Evolutionary conservation across 2,329 filamentous ascomycete genomes (phyloP).

Genomic region (Penicillium sp.): DNA sequence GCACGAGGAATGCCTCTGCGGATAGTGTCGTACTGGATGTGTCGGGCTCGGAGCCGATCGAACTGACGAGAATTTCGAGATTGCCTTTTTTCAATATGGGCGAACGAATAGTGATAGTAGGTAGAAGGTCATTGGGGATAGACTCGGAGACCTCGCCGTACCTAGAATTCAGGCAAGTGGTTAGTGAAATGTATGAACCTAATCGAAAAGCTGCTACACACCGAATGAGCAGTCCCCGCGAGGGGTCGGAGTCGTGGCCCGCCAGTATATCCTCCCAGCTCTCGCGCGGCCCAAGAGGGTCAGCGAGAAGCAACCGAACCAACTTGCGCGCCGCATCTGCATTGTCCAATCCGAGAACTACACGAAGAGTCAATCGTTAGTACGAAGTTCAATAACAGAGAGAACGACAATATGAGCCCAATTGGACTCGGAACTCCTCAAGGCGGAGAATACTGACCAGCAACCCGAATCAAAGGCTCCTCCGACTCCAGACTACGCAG

Average conservation of each 20-base stretch:
- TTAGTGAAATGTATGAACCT: neutral
- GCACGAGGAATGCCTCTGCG: constrained; percentile 71
- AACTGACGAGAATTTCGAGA: constrained; percentile 62
- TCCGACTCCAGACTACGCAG: constrained; percentile 59
- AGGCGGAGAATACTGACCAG: constrained; percentile 43
- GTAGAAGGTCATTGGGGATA: constrained; percentile 54
- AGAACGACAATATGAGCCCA: neutral
- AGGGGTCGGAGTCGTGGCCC: constrained; percentile 47
- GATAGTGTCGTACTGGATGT: constrained; percentile 53
- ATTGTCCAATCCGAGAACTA: constrained; percentile 55
- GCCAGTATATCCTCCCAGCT: constrained; percentile 68
- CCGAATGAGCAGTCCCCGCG: constrained; percentile 65
- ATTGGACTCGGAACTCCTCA: neutral
- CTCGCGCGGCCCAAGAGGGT: constrained; percentile 65
- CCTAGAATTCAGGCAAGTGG: constrained; percentile 37
- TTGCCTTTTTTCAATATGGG: constrained; percentile 56
- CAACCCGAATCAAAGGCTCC: constrained; percentile 57
- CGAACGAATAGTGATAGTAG: constrained; percentile 59
- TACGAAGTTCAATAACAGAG: neutral
- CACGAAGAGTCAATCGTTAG: constrained; percentile 5
- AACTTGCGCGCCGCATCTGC: constrained; percentile 58
- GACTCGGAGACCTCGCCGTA: constrained; percentile 56
- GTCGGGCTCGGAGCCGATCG: constrained; percentile 52
- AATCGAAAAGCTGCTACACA: constrained; percentile 37
- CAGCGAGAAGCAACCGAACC: constrained; percentile 68